Percentiles rank a stretch among this genome's conserved stretches.
Conservation (phyloP, 179 eudicot genomes). For the Nepenthes alata region DNA sequence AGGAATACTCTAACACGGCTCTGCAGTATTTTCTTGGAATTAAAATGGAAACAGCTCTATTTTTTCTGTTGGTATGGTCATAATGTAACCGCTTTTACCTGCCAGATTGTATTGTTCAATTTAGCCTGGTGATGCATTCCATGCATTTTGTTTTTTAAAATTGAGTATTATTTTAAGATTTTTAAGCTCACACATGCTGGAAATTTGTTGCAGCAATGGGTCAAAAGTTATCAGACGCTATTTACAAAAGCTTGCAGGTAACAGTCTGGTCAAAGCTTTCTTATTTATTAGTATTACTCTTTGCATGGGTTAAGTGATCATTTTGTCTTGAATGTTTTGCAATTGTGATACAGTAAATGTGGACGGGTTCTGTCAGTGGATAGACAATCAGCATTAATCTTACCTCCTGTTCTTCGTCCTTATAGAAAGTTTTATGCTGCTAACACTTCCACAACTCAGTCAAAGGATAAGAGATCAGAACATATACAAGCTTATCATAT, state of each 20-base stretch:
- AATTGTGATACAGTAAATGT: conserved; percentile 62
- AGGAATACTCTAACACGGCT: conserved; percentile 81
- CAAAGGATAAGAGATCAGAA: conserved; percentile 24
- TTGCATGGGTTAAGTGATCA: neutral
- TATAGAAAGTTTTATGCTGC: conserved; percentile 35
- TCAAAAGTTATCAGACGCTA: conserved; percentile 57
- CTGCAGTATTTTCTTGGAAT: conserved; percentile 60
- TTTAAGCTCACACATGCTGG: neutral
- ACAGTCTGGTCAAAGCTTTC: neutral
- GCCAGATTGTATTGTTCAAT: neutral
- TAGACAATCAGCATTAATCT: conserved; percentile 48
- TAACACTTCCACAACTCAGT: conserved; percentile 19
- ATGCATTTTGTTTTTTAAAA: conserved; percentile 2
- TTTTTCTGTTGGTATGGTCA: conserved; percentile 51
- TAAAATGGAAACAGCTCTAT: conserved; percentile 49
- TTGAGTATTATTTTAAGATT: neutral
- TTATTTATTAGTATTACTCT: neutral
- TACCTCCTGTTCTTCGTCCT: conserved; percentile 83
- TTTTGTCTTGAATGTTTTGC: neutral
- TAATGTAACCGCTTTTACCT: neutral
- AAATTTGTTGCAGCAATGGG: conserved; percentile 51
- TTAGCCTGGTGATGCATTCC: neutral
- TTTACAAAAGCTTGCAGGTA: conserved; percentile 82
- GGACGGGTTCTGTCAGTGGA: conserved; percentile 64
- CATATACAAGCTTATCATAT: conserved; percentile 49